These are phyloP conservation scores for Nicotiana knightiana DNA, from an alignment of 257 asterid species.

Conservation along the genomic window DNA sequence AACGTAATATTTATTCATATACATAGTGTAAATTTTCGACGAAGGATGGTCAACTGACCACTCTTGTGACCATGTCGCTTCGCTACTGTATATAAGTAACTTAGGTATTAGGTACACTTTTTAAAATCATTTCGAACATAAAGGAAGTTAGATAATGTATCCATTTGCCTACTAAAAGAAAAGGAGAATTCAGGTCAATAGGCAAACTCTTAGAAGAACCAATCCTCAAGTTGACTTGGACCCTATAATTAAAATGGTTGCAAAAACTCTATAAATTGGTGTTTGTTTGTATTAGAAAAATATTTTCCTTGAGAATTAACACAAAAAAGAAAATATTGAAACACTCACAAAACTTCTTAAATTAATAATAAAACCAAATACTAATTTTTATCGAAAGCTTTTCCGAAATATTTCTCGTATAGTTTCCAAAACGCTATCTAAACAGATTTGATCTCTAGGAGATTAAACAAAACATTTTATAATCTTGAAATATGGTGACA, in stretches of 20 bases:
- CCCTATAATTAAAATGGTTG: not conserved
- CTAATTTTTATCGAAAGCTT: not conserved
- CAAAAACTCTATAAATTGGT: not conserved
- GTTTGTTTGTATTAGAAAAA: not conserved
- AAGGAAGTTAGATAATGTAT: not conserved
- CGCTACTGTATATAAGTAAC: no score
- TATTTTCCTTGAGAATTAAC: no score
- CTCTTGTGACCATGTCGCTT: no score
- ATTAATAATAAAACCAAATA: no score
- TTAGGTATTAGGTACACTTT: not conserved
- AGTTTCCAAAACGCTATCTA: not conserved
- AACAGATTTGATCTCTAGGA: not conserved
- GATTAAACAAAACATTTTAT: not conserved
- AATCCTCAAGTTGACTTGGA: not conserved
- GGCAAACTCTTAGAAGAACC: not conserved
- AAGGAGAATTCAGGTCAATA: no score
- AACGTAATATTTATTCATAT: no score
- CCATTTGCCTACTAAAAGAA: not conserved
- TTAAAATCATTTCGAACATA: no score
- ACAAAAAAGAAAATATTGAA: no score
- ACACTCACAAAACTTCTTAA: not conserved
- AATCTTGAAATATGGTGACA: not conserved
- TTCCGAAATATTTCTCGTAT: not conserved
- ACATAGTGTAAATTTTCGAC: no score
- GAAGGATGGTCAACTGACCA: no score